Conservation (phyloP, 208 protist species). For the Crithidia bombi region DNA sequence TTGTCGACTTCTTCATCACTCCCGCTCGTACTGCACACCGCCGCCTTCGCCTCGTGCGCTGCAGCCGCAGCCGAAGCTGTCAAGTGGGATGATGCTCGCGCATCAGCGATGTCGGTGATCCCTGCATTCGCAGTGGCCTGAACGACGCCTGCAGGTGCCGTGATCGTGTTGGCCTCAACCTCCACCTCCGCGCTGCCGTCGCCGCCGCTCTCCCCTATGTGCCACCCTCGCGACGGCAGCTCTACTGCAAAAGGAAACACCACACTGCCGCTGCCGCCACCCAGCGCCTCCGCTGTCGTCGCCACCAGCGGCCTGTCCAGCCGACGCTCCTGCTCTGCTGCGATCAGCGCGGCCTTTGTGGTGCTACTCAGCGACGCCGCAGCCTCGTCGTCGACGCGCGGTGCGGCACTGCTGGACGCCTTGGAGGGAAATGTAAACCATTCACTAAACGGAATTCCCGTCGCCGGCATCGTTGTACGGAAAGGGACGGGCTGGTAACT, state of each 20-base stretch:
- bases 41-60: too few species aligned
- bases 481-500: conserved; percentile 56
- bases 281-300: conserved; percentile 24
- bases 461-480: conserved; percentile 56
- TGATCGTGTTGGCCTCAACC: conserved; percentile 11
- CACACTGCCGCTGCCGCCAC: conserved; percentile 26
- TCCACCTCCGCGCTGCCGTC: conserved; percentile 2
- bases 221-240: conserved; percentile 80
- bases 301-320: conserved; percentile 29
- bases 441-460: conserved; percentile 63
- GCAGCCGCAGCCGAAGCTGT: too few species aligned
- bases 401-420: background rate
- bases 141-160: background rate
- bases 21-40: too few species aligned
- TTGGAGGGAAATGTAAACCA: conserved; percentile 55
- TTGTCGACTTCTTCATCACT: too few species aligned
- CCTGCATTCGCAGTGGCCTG: background rate
- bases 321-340: conserved; percentile 21
- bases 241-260: conserved; percentile 78
- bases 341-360: conserved; percentile 7
- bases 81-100: background rate
- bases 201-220: background rate
- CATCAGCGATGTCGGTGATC: background rate
- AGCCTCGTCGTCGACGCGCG: background rate
- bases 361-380: background rate